Base-by-base conservation (phyloP, 495 filamentous ascomycete species). In the Physcia stellaris region DNA sequence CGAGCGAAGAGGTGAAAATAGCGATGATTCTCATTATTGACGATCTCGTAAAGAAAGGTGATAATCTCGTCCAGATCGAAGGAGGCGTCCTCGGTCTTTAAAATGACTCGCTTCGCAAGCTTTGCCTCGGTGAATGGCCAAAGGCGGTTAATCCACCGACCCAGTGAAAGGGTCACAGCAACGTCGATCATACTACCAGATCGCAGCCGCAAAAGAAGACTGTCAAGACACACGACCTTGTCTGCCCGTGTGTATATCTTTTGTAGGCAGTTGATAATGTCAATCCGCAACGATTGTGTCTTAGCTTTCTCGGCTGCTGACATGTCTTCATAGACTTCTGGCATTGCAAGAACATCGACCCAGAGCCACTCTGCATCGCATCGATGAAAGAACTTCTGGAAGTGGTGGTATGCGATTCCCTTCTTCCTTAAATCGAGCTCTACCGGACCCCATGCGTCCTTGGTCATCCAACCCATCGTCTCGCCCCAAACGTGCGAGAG, bases 301-400 rank as follows among this genome's bases (percentile, higher is more conserved):
- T 42, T 13, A 3, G 13, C 31, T 28, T 37, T 35, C 9, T 35
- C 29, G n/a, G 32, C 18, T 26, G 40, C 20, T 13, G 19, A n/a
- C 40, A 42, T 35, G 17, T 42, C 40, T 29, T 42, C 40, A 24
- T 31, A 42, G 2, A 42, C 32, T 28, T 42, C 40, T 20, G 40
- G 40, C 40, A 42, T 37, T 13, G 40, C 40, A 10, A 42, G 18
- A n/a, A 24, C 15, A 42, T 42, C 40, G 24, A 42, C 17, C 40
- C 40, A 42, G 21, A 42, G 40, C 40, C 40, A 42, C 24, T 42
- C 40, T 4, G 32, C 18, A 5, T 42, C 40, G 18, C 40, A 37
- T 28, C 24, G 13, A 17, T 42, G 24, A 21, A 42, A 16, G 10
- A 20, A 36, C 12, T 18, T 37, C 6, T 10, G 6, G 9, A 24